Percentiles rank a stretch among this genome's conserved stretches.
Conservation (phyloP, 2,329 filamentous ascomycete species). For the Magnaporthiopsis incrustans region DNA sequence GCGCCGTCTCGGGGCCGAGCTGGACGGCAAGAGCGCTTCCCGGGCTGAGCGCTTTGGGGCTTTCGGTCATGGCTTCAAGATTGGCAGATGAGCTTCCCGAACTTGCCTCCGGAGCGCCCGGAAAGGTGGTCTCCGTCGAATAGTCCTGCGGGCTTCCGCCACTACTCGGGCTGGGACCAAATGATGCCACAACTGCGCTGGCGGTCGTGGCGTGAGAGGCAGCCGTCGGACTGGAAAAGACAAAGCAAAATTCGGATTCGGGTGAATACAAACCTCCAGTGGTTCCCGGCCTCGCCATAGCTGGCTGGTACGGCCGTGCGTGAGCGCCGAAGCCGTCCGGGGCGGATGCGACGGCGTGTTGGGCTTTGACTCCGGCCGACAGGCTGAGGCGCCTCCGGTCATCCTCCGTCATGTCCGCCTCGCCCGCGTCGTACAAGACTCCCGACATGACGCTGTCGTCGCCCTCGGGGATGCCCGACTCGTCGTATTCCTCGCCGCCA, state of each 20-base stretch:
- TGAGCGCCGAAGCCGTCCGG: conserved; percentile 49
- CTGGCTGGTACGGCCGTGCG: conserved; percentile 72
- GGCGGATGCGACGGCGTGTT: conserved; percentile 49
- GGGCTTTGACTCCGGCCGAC: conserved; percentile 60
- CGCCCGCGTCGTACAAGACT: conserved; percentile 47
- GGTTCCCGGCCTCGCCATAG: conserved; percentile 43
- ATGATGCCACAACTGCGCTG: conserved; percentile 1
- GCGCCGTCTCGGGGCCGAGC: conserved; percentile 26
- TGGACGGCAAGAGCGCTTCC: conserved; percentile 43
- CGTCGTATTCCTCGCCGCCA: conserved; percentile 67
- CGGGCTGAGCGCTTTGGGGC: conserved; percentile 77
- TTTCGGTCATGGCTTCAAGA: conserved; percentile 64
- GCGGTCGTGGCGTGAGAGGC: not conserved
- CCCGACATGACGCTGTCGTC: conserved; percentile 52
- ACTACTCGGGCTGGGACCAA: not conserved
- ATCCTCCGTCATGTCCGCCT: conserved; percentile 52
- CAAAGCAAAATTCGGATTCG: not conserved
- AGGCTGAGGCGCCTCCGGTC: conserved; percentile 59
- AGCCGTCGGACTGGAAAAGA: no score
- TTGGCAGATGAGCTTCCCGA: conserved; percentile 4
- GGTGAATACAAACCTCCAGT: conserved; percentile 50
- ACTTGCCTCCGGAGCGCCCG: not conserved
- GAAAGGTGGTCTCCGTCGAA: no score
- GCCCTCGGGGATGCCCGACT: conserved; percentile 25
- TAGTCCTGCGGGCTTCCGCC: not conserved